Evolutionary conservation across 768 basidiomycete genomes (phyloP), one percentile per base, ranked within the genome.

Genomic region (Rossbeevera mucosa): DNA sequence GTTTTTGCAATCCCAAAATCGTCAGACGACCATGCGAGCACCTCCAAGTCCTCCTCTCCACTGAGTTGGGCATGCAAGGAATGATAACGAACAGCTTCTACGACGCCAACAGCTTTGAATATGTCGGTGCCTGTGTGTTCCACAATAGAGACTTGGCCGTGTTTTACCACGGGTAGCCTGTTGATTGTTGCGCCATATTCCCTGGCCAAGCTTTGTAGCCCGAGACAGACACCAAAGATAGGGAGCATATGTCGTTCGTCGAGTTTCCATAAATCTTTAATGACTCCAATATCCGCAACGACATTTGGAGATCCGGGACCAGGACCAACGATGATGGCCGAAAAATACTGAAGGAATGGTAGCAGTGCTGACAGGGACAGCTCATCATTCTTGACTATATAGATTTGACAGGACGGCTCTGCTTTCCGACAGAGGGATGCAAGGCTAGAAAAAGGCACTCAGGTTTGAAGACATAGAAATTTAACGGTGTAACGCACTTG

Each of bases 181-280:
- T 76, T 71, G n/a, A 91, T 65, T 13, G 56, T 63, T 4, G 82
- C 89, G 16, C 86, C 88, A 59, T 74, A 77, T 57, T 82, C 83
- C 20, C 83, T 68, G 4, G 76, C 81, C 28, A 92, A 73, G 62
- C 88, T 90, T 65, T 92, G 90, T 13, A 90, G 74, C 5, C 90
- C 90, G 21, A 92, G 76, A 60, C 90, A 92, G 8, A 92, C 90
- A 3, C 90, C 90, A 59, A 91, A 91, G 44, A 89, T 77, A 4
- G 90, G 90, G 7, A 90, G 61, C 29, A 85, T 48, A 38, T 75
- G 62, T 5, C 67, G 61, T 18, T 78, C 76, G 12, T 74, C 60
- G 26, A 90, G 63, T 40, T 76, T 81, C 90, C 90, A 92, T 4
- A 91, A 69, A 55, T 87, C 73, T 47, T 74, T 78, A 51, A 91